Conservation (phyloP, 2,329 filamentous ascomycete genomes). For the Ophiostoma piceae region DNA sequence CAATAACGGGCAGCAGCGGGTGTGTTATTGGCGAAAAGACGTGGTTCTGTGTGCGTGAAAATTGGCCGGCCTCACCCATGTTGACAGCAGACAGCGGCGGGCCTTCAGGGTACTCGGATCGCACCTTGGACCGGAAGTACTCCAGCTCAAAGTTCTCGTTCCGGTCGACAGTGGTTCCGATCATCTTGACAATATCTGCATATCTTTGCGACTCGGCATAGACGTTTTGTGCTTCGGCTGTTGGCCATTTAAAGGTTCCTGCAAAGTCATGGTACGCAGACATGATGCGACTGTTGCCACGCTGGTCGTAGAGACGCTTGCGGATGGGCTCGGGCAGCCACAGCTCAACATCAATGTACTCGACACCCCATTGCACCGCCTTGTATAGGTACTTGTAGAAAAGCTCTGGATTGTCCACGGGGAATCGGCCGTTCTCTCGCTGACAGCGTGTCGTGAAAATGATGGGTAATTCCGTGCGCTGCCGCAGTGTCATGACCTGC, state of each 20-base stretch:
- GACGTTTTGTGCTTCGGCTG: constrained; percentile 62
- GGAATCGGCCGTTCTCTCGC: constrained; percentile 76
- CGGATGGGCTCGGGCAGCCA: constrained; percentile 78
- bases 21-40: constrained; percentile 87
- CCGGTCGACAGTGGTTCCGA: constrained; percentile 71
- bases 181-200: constrained; percentile 87
- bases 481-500: constrained; percentile 76
- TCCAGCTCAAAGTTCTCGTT: constrained; percentile 88
- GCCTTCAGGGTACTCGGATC: constrained; percentile 59
- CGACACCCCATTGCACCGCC: constrained; percentile 82
- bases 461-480: constrained; percentile 81
- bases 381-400: constrained; percentile 77
- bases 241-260: constrained; percentile 77
- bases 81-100: constrained; percentile 79
- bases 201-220: constrained; percentile 68
- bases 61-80: constrained; percentile 80
- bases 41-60: constrained; percentile 77
- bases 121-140: constrained; percentile 76
- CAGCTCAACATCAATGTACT: constrained; percentile 84
- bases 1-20: constrained; percentile 74
- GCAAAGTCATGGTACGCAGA: constrained; percentile 91
- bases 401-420: constrained; percentile 70
- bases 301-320: constrained; percentile 59
- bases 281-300: constrained; percentile 78
- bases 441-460: constrained; percentile 83